A percentile compares a stretch with the other conserved stretches of the same genome.
These are phyloP conservation scores for Barnettozyma siamensis DNA, from an alignment of 805 yeast genomes.

Conservation along the genomic window DNA sequence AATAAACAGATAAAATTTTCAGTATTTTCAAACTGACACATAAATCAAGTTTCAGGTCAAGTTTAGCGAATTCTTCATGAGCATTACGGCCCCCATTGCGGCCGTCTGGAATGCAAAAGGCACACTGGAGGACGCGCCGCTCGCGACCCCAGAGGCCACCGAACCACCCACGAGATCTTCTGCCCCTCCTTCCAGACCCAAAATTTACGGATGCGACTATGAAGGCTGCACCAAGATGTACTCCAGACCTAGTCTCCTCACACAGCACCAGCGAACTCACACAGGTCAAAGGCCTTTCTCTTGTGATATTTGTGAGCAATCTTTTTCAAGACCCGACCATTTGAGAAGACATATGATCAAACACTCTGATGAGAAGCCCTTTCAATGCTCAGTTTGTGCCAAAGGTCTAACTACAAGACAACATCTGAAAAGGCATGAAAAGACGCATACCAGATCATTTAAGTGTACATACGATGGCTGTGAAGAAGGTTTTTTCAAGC, in stretches of 20 bases:
- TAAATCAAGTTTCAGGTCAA: neutral
- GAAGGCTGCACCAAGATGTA: conserved; percentile 72
- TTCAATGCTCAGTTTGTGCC: conserved; percentile 65
- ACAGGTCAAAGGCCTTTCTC: conserved; percentile 70
- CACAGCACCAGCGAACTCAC: conserved; percentile 77
- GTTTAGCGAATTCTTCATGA: too few species aligned
- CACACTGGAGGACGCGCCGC: neutral
- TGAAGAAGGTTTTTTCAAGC: conserved; percentile 60
- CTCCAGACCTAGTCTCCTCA: conserved; percentile 72
- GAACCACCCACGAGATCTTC: conserved; percentile 7
- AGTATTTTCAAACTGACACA: too few species aligned
- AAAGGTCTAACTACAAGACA: conserved; percentile 80
- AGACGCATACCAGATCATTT: conserved; percentile 69
- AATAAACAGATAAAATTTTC: too few species aligned
- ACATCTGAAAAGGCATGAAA: conserved; percentile 77
- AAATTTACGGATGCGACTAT: conserved; percentile 56
- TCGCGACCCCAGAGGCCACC: neutral
- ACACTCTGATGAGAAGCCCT: conserved; percentile 64
- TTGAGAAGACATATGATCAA: conserved; percentile 65
- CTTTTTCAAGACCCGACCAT: conserved; percentile 77
- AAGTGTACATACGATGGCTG: conserved; percentile 60
- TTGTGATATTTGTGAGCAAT: conserved; percentile 59
- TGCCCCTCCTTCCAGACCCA: conserved; percentile 42
- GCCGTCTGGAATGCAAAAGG: too few species aligned
- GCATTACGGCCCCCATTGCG: too few species aligned